Evolutionary conservation across 2,329 filamentous ascomycete genomes (phyloP).

Genomic region (Exophiala alcalophila): DNA sequence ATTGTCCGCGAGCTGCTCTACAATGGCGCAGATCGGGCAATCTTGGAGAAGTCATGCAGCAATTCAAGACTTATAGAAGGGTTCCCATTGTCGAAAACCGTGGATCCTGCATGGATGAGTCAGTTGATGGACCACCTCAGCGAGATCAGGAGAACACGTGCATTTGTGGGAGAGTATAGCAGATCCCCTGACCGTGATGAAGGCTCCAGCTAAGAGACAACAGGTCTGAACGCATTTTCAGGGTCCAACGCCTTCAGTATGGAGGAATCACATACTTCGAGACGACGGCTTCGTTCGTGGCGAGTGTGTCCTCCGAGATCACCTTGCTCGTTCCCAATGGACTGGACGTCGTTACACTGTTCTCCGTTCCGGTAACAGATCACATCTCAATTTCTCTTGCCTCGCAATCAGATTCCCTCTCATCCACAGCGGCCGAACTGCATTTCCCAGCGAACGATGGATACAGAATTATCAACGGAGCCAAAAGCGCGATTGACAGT

Average conservation of each 20-base stretch:
- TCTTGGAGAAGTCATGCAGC: constrained; percentile 5
- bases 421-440: constrained; percentile 15
- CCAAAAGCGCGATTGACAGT: constrained; percentile 17
- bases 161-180: constrained; percentile 6
- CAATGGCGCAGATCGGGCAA: constrained; percentile 6
- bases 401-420: constrained; percentile 5
- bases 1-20: constrained; percentile 19
- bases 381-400: constrained; percentile 4
- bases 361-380: constrained; percentile 10
- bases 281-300: constrained; percentile 6
- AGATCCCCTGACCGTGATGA: too few species aligned
- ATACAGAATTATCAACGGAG: constrained; percentile 12
- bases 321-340: constrained; percentile 11
- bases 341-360: constrained; percentile 10
- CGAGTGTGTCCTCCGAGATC: constrained; percentile 9
- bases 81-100: constrained; percentile 5
- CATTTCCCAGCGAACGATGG: constrained; percentile 10
- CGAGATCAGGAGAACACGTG: constrained; percentile 2
- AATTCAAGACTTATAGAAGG: constrained; percentile 3
- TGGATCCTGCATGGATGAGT: constrained; percentile 15
- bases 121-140: constrained; percentile 17
- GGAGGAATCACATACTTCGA: constrained; percentile 7
- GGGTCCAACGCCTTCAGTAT: constrained; percentile 11
- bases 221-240: constrained; percentile 13
- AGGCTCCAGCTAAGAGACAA: constrained; percentile 1